Conservation (phyloP, 352 stramenopile genomes). For the Globisporangium recalcitrans region DNA sequence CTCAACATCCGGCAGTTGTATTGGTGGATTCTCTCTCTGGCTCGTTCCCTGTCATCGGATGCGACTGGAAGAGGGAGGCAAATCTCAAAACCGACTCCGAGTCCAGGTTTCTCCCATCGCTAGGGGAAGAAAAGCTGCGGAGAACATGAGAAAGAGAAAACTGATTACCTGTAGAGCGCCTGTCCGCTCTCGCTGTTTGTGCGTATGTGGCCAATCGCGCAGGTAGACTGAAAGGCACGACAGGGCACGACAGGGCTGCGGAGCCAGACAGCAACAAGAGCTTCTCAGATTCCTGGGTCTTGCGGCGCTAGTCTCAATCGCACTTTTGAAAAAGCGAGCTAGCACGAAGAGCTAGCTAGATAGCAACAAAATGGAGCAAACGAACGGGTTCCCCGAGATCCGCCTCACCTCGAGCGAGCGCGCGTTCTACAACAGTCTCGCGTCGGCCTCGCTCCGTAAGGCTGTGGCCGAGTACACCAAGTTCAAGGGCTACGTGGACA, state of each 20-base stretch:
- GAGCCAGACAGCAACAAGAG: neutral
- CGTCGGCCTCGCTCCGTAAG: neutral
- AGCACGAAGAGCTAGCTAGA: neutral
- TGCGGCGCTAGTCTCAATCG: neutral
- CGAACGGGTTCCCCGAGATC: neutral
- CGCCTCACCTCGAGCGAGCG: neutral
- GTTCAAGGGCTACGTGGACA: constrained; percentile 8
- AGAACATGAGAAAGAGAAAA: neutral
- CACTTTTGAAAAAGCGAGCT: neutral
- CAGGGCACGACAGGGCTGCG: neutral
- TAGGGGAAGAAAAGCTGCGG: neutral
- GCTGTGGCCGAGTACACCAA: constrained; percentile 4
- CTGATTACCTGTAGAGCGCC: neutral
- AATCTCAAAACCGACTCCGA: neutral
- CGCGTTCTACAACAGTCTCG: constrained; percentile 5
- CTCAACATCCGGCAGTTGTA: too few species aligned
- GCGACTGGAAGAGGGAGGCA: neutral
- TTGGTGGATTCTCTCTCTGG: too few species aligned
- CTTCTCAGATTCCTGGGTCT: neutral
- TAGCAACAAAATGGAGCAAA: neutral
- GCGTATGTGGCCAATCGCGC: neutral
- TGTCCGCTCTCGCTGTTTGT: neutral
- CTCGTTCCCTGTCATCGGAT: too few species aligned
- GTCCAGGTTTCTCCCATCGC: neutral
- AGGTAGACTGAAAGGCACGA: neutral